Conservation (phyloP, 169 alveolate species). For the Eimeria necatrix region DNA sequence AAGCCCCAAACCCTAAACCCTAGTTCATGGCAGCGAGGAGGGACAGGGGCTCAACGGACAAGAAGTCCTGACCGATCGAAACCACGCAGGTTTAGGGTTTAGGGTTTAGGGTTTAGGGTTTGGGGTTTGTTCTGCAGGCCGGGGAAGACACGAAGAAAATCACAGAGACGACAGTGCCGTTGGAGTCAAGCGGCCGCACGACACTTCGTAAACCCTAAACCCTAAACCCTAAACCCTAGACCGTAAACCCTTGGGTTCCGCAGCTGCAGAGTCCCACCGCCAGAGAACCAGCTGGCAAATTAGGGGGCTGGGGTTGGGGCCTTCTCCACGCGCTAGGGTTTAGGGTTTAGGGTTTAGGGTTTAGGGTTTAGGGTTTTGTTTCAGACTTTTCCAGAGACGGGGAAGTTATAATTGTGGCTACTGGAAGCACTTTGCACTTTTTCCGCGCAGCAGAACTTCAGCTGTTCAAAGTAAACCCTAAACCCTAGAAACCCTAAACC, state of each 20-base stretch:
- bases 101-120: slow-evolving; percentile 39
- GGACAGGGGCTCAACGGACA: too few species aligned
- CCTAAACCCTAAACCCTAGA: slow-evolving; percentile 3
- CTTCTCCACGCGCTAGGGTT: background rate
- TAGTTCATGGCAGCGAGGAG: too few species aligned
- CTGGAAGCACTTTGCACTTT: background rate
- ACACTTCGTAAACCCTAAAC: slow-evolving; percentile 36
- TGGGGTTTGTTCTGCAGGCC: background rate
- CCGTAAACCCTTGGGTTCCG: background rate
- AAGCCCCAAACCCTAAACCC: too few species aligned
- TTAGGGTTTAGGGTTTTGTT: background rate
- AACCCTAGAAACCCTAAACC: background rate
- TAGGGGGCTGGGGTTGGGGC: too few species aligned
- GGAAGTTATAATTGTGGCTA: background rate
- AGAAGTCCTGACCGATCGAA: too few species aligned
- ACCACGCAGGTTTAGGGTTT: background rate
- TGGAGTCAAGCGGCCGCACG: background rate
- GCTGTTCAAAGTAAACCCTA: slow-evolving; percentile 2
- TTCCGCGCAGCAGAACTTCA: background rate
- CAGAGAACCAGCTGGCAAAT: too few species aligned
- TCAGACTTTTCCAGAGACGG: slow-evolving; percentile 27
- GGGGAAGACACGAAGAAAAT: slow-evolving; percentile 22
- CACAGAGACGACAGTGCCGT: background rate
- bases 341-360: slow-evolving; percentile 33
- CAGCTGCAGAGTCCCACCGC: too few species aligned